phyloP scores from a whole-genome alignment of 202 grass and related monocot genomes.

The Cymbopogon flexuosus region DNA sequence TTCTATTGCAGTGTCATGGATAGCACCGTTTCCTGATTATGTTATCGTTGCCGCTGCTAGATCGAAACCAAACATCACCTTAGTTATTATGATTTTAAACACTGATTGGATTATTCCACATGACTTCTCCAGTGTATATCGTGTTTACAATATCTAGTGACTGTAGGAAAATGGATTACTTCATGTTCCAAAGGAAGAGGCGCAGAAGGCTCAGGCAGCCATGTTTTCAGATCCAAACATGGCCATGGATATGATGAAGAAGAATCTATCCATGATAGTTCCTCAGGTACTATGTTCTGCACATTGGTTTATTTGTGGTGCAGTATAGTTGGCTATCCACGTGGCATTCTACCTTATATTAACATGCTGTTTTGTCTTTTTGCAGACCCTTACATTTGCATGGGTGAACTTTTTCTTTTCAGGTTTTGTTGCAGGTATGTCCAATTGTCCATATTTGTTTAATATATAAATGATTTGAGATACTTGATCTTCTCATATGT shows the following conservation, averaged over 20 bases:
- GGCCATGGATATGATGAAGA: conserved; percentile 99
- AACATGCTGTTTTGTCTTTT: not conserved
- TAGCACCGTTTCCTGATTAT: too few species aligned
- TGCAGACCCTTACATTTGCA: conserved; percentile 98
- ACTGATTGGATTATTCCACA: not conserved
- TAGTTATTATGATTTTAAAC: not conserved
- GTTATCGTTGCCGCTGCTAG: too few species aligned
- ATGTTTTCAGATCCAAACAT: conserved; percentile 99
- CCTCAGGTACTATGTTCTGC: conserved; percentile 54
- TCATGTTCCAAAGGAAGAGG: conserved; percentile 91
- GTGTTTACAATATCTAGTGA: conserved; percentile 22
- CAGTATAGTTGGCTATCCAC: not conserved
- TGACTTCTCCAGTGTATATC: not conserved
- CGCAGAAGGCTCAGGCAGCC: conserved; percentile 82
- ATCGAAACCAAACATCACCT: too few species aligned
- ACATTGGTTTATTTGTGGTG: not conserved
- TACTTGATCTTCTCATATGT: not conserved
- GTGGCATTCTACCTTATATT: not conserved
- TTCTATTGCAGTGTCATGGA: too few species aligned
- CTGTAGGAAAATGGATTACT: conserved; percentile 86
- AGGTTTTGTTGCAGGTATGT: conserved; percentile 94
- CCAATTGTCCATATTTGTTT: conserved; percentile 22
- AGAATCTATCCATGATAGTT: conserved; percentile 98
- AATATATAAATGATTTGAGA: not conserved
- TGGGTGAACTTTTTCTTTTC: conserved; percentile 99